phyloP scores from a whole-genome alignment of 192 early-diverging fungal genomes.

The Podila horticola region DNA sequence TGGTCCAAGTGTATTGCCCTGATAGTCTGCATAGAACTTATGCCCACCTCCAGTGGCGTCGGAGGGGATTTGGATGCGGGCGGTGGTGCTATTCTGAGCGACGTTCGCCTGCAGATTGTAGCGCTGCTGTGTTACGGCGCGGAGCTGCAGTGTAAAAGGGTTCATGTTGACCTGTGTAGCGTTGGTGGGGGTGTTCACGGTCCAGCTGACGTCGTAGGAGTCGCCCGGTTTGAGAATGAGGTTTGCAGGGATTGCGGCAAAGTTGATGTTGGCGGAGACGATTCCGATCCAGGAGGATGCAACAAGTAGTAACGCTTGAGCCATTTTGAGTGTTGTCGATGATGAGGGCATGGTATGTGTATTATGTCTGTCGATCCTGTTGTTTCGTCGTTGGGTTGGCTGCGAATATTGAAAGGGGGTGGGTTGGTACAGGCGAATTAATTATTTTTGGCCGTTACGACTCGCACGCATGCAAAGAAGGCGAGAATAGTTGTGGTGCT shows the following conservation, averaged over 20 bases:
- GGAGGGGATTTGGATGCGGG: conserved; percentile 5
- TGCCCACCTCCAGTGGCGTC: conserved; percentile 39
- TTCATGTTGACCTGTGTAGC: not conserved
- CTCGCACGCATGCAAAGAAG: not conserved
- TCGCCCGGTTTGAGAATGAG: conserved; percentile 7
- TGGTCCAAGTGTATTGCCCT: not conserved
- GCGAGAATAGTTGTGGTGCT: not conserved
- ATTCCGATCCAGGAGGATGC: not conserved
- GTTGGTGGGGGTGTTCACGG: not conserved
- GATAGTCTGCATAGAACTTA: conserved; percentile 33
- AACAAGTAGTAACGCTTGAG: not conserved
- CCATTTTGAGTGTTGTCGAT: not conserved
- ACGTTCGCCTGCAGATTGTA: conserved; percentile 9
- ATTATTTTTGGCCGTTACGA: not conserved
- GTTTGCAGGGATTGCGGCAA: not conserved
- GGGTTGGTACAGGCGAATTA: not conserved
- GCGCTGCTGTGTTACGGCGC: conserved; percentile 16
- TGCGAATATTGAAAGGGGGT: not conserved
- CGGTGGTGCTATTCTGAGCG: not conserved
- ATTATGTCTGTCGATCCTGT: not conserved
- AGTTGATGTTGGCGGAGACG: conserved; percentile 30
- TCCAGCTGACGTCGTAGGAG: conserved; percentile 2
- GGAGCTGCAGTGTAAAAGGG: conserved; percentile 6
- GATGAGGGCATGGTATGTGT: not conserved
- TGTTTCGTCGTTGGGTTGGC: not conserved